Conservation (phyloP, 257 asterid genomes). For the Paraleonurus japonicus region DNA sequence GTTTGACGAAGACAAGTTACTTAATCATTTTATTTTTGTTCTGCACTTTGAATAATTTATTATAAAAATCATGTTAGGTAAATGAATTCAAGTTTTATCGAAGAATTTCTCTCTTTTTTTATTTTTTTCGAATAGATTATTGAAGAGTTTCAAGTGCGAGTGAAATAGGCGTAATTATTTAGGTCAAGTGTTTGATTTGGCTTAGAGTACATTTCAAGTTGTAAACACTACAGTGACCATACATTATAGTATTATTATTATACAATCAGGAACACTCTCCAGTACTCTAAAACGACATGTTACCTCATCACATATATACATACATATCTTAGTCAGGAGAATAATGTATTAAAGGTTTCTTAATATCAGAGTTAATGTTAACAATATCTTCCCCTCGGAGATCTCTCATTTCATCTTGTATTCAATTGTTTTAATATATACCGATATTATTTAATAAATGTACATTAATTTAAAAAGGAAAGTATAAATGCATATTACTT, state of each 20-base stretch:
- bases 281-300: background rate
- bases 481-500: background rate
- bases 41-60: too few relatives aligned
- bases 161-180: background rate
- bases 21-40: too few relatives aligned
- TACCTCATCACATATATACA: background rate
- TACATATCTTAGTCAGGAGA: background rate
- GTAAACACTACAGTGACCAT: background rate
- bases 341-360: background rate
- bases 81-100: too few relatives aligned
- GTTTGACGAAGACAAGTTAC: background rate
- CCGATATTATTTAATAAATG: too few relatives aligned
- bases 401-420: background rate
- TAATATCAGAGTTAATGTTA: too few relatives aligned
- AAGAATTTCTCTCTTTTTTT: too few relatives aligned
- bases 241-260: background rate
- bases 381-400: too few relatives aligned
- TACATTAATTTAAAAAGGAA: background rate
- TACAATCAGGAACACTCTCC: background rate
- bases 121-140: too few relatives aligned
- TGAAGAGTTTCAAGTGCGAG: background rate
- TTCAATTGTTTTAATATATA: too few relatives aligned
- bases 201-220: background rate
- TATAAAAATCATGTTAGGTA: background rate
- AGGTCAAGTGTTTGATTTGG: background rate